Percentiles rank a stretch among this genome's conserved stretches.
Evolutionary conservation across 495 filamentous ascomycete genomes (phyloP).

Genomic region (Rostrohypoxylon terebratum): DNA sequence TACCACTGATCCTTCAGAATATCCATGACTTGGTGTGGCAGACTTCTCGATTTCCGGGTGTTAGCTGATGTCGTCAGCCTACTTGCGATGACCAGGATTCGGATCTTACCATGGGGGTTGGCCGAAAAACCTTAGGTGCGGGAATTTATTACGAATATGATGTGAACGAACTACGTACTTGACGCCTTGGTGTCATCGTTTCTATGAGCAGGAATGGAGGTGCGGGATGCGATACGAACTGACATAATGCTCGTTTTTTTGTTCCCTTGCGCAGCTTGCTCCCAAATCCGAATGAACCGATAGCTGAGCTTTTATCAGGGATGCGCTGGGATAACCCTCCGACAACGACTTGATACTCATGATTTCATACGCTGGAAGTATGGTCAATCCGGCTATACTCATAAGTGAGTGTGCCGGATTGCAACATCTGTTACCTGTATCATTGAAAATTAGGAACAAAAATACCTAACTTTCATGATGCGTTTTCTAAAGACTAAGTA

Average conservation of each 20-base stretch:
- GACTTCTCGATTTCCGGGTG: not conserved
- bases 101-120: conserved; percentile 4
- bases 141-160: conserved; percentile 11
- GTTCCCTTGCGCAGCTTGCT: not conserved
- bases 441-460: not conserved
- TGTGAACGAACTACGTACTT: conserved; percentile 6
- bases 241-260: conserved; percentile 1
- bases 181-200: not conserved
- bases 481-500: too few species aligned
- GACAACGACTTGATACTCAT: not conserved
- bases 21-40: not conserved
- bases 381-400: not conserved
- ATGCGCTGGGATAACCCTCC: not conserved
- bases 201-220: not conserved
- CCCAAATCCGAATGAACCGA: not conserved
- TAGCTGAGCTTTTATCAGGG: not conserved
- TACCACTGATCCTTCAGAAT: not conserved
- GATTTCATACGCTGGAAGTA: not conserved
- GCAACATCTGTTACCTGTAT: not conserved
- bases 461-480: not conserved
- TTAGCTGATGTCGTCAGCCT: conserved; percentile 4
- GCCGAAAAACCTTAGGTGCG: not conserved
- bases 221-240: conserved; percentile 9
- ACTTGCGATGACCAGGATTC: not conserved
- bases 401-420: not conserved